Evolutionary conservation across 1,284 basidiomycete genomes (phyloP).

Genomic region (Pseudozyma thailandica): DNA sequence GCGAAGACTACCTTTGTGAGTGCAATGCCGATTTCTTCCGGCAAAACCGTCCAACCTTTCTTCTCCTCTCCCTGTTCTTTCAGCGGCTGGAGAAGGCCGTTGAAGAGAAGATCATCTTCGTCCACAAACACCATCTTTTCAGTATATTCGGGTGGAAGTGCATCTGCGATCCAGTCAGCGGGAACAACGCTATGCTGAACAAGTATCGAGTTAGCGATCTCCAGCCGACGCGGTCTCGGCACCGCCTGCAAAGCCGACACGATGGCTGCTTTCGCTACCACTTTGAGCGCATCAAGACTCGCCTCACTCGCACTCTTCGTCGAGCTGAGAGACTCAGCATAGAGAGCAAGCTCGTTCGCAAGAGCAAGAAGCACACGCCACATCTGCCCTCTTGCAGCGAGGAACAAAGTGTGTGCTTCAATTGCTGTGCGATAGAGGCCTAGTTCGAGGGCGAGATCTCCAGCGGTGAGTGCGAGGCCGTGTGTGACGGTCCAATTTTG

Average conservation of each 20-base stretch:
- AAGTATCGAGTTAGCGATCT: constrained; percentile 17
- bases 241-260: constrained; percentile 27
- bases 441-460: constrained; percentile 32
- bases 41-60: constrained; percentile 2
- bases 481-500: constrained; percentile 46
- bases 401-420: constrained; percentile 37
- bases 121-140: background rate
- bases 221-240: constrained; percentile 10
- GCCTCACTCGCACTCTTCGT: background rate
- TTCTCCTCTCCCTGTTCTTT: background rate
- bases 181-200: constrained; percentile 8
- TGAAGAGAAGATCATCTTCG: constrained; percentile 26
- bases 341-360: constrained; percentile 21
- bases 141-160: background rate
- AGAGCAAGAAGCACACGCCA: constrained; percentile 39
- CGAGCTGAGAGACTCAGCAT: background rate
- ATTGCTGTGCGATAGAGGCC: constrained; percentile 26
- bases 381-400: constrained; percentile 29
- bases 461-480: constrained; percentile 30
- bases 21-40: constrained; percentile 34
- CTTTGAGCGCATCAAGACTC: constrained; percentile 2
- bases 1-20: constrained; percentile 38
- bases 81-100: constrained; percentile 11
- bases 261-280: constrained; percentile 20
- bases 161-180: constrained; percentile 5